Percentiles rank a stretch among this genome's conserved stretches.
phyloP scores from a whole-genome alignment of 2,329 filamentous ascomycete species.

The Neofusicoccum ribis region DNA sequence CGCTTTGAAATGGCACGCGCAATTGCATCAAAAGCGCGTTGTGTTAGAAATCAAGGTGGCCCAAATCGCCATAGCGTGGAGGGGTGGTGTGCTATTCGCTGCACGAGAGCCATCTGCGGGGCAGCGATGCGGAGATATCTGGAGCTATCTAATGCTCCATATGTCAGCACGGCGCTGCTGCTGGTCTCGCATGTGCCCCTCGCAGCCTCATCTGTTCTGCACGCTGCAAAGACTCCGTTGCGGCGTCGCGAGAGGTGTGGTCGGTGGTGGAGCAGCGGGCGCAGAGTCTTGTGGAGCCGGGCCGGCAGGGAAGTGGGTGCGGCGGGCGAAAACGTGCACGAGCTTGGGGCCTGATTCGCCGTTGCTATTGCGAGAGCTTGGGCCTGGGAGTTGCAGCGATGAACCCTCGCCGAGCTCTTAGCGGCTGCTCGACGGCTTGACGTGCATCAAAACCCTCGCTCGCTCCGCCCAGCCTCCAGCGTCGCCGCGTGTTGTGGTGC shows the following conservation, averaged over 20 bases:
- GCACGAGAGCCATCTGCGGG: background rate
- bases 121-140: background rate
- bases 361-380: constrained; percentile 10
- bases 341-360: constrained; percentile 8
- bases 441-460: constrained; percentile 7
- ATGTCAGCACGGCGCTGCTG: background rate
- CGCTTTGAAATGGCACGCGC: background rate
- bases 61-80: constrained; percentile 4
- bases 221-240: background rate
- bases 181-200: background rate
- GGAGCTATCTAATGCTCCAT: background rate
- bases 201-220: background rate
- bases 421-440: constrained; percentile 1
- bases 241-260: background rate
- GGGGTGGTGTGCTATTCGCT: constrained; percentile 13
- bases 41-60: constrained; percentile 10
- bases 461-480: background rate
- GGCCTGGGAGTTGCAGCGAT: background rate
- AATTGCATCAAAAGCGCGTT: background rate
- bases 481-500: background rate
- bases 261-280: background rate
- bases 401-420: constrained; percentile 4
- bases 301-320: background rate
- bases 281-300: background rate
- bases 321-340: background rate